Percentiles rank a stretch among this genome's conserved stretches.
Evolutionary conservation across 2,329 filamentous ascomycete genomes (phyloP).

Genomic region (Penicillium sp.): DNA sequence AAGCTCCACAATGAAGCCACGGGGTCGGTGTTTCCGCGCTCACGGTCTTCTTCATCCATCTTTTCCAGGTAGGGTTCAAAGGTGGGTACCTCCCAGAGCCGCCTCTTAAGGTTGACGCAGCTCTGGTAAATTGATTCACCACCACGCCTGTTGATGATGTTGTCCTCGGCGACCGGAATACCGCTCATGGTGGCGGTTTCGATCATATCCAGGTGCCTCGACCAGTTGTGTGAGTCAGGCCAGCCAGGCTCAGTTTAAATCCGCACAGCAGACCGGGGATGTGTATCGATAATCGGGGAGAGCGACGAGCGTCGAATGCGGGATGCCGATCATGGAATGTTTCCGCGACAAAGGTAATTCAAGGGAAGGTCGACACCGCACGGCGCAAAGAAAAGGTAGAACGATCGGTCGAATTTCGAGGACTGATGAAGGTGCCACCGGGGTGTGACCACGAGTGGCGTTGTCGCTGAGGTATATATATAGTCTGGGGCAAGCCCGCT

Average conservation of each 20-base stretch:
- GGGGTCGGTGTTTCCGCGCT: constrained; percentile 67
- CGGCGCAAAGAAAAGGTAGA: constrained; percentile 1
- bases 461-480: neutral
- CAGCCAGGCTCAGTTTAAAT: constrained; percentile 30
- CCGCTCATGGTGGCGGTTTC: constrained; percentile 34
- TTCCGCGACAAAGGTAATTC: constrained; percentile 20
- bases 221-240: constrained; percentile 19
- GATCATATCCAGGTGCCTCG: constrained; percentile 36
- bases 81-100: constrained; percentile 78
- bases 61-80: constrained; percentile 75
- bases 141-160: constrained; percentile 96
- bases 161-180: constrained; percentile 68
- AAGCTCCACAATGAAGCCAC: constrained; percentile 91
- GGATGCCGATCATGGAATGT: constrained; percentile 32
- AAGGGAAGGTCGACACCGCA: constrained; percentile 7
- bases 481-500: neutral
- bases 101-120: constrained; percentile 79
- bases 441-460: neutral
- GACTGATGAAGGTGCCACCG: neutral
- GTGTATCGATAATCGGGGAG: constrained; percentile 12
- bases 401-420: constrained; percentile 5
- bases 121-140: constrained; percentile 97
- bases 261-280: constrained; percentile 33
- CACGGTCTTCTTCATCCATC: constrained; percentile 68
- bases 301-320: constrained; percentile 28